Evolutionary conservation across 1,284 basidiomycete species (phyloP).

Genomic region (Tilletia setariae): DNA sequence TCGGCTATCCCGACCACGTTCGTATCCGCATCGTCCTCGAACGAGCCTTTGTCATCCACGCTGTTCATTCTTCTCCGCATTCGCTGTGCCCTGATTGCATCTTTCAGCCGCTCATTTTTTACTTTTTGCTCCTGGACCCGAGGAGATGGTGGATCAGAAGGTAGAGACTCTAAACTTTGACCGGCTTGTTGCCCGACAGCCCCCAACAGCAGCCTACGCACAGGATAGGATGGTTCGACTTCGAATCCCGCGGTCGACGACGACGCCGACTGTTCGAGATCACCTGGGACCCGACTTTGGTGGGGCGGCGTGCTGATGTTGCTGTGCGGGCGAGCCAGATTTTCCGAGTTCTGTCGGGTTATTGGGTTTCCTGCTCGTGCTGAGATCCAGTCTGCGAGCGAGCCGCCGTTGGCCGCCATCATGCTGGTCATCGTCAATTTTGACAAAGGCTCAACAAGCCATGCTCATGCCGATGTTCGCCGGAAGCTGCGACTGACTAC

Average conservation of each 20-base stretch:
- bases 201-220: too few species aligned
- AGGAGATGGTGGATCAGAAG: not conserved
- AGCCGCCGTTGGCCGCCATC: conserved; percentile 53
- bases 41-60: too few species aligned
- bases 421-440: conserved; percentile 22
- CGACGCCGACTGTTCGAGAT: too few species aligned
- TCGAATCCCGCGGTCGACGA: too few species aligned
- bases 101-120: not conserved
- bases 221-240: too few species aligned
- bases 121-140: not conserved
- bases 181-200: too few species aligned
- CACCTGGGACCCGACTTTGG: too few species aligned
- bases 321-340: not conserved
- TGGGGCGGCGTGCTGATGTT: too few species aligned
- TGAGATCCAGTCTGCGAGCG: conserved; percentile 42
- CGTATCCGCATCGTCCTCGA: too few species aligned
- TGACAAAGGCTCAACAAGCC: not conserved
- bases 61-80: not conserved
- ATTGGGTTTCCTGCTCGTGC: conserved; percentile 12
- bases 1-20: too few species aligned
- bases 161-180: not conserved
- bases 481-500: too few species aligned
- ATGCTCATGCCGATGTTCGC: too few species aligned
- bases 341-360: conserved; percentile 15
- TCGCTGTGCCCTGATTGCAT: not conserved